Conservation (phyloP, 2,329 filamentous ascomycete genomes). For the Penicillium sp. region DNA sequence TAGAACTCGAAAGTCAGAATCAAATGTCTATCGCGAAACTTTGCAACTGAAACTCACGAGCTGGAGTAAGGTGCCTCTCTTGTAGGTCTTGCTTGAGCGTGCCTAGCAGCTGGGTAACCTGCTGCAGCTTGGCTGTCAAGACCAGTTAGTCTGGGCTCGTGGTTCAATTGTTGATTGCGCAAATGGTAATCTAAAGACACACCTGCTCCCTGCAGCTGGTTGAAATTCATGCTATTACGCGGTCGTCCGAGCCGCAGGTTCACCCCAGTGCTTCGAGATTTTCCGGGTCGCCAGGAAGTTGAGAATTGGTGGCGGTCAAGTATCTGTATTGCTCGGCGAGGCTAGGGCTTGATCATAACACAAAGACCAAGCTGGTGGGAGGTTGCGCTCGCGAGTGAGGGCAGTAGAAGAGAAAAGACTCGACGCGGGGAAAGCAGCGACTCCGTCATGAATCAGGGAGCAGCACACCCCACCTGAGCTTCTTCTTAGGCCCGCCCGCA, state of each 20-base stretch:
- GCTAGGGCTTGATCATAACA: neutral
- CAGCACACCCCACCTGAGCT: conserved; percentile 16
- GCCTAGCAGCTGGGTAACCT: conserved; percentile 69
- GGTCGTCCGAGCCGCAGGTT: neutral
- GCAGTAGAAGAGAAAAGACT: conserved; percentile 10
- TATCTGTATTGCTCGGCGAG: neutral
- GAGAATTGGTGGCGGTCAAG: neutral
- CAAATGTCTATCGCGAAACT: neutral
- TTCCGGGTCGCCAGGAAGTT: neutral
- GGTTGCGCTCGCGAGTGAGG: neutral
- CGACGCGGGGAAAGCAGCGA: conserved; percentile 21
- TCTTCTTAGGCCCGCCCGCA: neutral
- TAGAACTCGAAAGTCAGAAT: conserved; percentile 10
- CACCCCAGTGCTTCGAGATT: neutral
- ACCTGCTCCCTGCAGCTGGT: conserved; percentile 38
- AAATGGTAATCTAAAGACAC: conserved; percentile 9
- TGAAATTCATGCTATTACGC: conserved; percentile 32
- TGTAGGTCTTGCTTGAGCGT: conserved; percentile 68
- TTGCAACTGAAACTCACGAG: conserved; percentile 58
- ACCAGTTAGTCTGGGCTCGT: neutral
- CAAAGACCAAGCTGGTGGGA: neutral
- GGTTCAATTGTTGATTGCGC: too few species aligned
- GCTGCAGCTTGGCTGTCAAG: conserved; percentile 67
- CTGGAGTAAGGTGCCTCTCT: conserved; percentile 62
- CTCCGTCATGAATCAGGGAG: conserved; percentile 17